phyloP scores from a whole-genome alignment of 2,329 filamentous ascomycete genomes.

The Apiospora phragmitis region DNA sequence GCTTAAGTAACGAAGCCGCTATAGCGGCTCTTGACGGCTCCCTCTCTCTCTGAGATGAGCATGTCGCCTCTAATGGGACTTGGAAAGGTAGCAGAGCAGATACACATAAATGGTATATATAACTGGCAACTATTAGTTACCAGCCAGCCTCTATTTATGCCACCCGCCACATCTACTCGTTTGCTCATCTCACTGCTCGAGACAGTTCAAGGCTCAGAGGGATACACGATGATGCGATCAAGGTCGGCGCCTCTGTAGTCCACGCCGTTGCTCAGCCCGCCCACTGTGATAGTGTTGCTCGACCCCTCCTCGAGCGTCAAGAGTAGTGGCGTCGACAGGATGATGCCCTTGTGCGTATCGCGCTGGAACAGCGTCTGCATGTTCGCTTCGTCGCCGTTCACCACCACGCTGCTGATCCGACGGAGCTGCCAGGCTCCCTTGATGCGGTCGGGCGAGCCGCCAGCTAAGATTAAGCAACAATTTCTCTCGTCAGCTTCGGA shows the following conservation, averaged over 20 bases:
- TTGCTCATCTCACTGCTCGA: too few species aligned
- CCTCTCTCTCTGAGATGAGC: too few species aligned
- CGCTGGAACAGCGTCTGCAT: conserved; percentile 52
- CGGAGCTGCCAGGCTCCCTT: conserved; percentile 60
- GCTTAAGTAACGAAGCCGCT: neutral
- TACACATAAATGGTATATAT: too few species aligned
- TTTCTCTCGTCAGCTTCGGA: neutral
- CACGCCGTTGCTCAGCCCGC: conserved; percentile 56
- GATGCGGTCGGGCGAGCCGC: conserved; percentile 59
- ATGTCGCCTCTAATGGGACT: too few species aligned
- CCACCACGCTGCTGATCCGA: conserved; percentile 59
- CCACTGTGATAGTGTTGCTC: conserved; percentile 56
- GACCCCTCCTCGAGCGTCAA: conserved; percentile 52
- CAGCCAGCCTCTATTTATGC: too few species aligned
- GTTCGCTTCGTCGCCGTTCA: conserved; percentile 52
- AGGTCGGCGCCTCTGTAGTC: conserved; percentile 59
- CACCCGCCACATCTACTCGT: too few species aligned
- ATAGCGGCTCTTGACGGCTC: neutral
- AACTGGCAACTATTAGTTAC: too few species aligned
- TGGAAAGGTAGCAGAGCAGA: too few species aligned
- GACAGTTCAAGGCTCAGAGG: conserved; percentile 41
- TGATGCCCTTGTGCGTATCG: conserved; percentile 59
- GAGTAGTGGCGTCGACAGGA: conserved; percentile 57
- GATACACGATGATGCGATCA: conserved; percentile 61
- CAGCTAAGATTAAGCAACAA: too few species aligned